Conservation (phyloP, 2,329 filamentous ascomycete genomes). For the Sporothrix pallida region DNA sequence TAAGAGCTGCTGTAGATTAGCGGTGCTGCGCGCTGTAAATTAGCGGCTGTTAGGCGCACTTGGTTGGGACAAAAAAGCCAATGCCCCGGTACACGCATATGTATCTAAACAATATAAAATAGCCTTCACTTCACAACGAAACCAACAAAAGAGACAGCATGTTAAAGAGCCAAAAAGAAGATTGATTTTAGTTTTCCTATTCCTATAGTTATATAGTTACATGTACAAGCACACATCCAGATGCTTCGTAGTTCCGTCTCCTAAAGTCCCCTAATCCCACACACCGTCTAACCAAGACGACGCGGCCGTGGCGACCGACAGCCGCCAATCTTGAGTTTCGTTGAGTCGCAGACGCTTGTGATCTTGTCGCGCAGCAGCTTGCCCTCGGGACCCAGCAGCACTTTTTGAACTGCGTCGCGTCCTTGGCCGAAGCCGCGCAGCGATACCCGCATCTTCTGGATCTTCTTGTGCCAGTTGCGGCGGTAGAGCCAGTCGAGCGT, state of each 20-base stretch:
- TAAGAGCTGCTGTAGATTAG: neutral
- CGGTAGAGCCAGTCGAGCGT: slow-evolving; percentile 85
- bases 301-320: slow-evolving; percentile 83
- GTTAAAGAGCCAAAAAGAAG: neutral
- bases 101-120: slow-evolving; percentile 15
- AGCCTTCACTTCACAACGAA: no score
- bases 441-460: slow-evolving; percentile 77
- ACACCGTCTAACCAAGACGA: slow-evolving; percentile 66
- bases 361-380: slow-evolving; percentile 76
- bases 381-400: slow-evolving; percentile 84
- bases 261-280: neutral
- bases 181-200: neutral
- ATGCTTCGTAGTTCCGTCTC: neutral
- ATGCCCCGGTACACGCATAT: slow-evolving; percentile 28
- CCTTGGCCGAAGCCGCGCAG: slow-evolving; percentile 86
- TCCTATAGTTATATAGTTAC: slow-evolving; percentile 14
- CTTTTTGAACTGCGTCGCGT: slow-evolving; percentile 87
- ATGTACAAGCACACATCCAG: slow-evolving; percentile 7
- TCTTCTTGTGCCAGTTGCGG: slow-evolving; percentile 75
- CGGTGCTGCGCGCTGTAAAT: slow-evolving; percentile 11
- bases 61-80: neutral
- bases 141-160: neutral
- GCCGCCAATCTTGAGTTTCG: slow-evolving; percentile 93
- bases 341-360: slow-evolving; percentile 80
- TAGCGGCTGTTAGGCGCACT: neutral